Conservation (phyloP, 2,329 filamentous ascomycete species). For the Fusarium denticulatum region DNA sequence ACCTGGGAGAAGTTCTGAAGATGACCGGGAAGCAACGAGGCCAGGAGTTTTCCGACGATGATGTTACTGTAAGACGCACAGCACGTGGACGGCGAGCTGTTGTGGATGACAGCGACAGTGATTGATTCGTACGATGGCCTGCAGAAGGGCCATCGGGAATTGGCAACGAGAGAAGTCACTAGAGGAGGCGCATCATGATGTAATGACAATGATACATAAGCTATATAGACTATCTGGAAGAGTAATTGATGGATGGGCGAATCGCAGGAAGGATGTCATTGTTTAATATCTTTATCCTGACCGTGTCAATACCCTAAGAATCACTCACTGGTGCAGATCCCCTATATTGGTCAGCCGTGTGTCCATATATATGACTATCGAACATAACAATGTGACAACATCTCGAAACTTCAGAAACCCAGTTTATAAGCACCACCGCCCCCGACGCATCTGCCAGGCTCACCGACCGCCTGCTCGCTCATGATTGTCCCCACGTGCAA, state of each 20-base stretch:
- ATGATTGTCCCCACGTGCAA: slow-evolving; percentile 46
- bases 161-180: not conserved
- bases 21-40: not conserved
- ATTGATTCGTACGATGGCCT: slow-evolving; percentile 38
- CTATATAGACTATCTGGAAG: slow-evolving; percentile 26
- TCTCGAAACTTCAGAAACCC: slow-evolving; percentile 57
- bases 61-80: slow-evolving; percentile 25
- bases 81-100: slow-evolving; percentile 43
- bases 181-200: slow-evolving; percentile 5
- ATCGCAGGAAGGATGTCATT: slow-evolving; percentile 1
- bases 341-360: slow-evolving; percentile 32
- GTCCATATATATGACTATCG: not conserved
- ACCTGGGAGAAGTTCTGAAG: slow-evolving; percentile 45
- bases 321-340: slow-evolving; percentile 7
- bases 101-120: slow-evolving; percentile 46
- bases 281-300: not conserved
- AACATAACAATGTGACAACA: slow-evolving; percentile 19
- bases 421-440: slow-evolving; percentile 58
- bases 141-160: not conserved
- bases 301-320: not conserved
- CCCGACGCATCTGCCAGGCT: slow-evolving; percentile 48
- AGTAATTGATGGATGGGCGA: slow-evolving; percentile 27
- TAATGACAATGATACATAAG: slow-evolving; percentile 25
- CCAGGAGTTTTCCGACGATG: slow-evolving; percentile 31
- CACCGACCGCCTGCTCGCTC: slow-evolving; percentile 36